These are phyloP conservation scores for Alternaria incomplexa DNA, from an alignment of 2,329 filamentous ascomycete genomes.

Conservation along the genomic window DNA sequence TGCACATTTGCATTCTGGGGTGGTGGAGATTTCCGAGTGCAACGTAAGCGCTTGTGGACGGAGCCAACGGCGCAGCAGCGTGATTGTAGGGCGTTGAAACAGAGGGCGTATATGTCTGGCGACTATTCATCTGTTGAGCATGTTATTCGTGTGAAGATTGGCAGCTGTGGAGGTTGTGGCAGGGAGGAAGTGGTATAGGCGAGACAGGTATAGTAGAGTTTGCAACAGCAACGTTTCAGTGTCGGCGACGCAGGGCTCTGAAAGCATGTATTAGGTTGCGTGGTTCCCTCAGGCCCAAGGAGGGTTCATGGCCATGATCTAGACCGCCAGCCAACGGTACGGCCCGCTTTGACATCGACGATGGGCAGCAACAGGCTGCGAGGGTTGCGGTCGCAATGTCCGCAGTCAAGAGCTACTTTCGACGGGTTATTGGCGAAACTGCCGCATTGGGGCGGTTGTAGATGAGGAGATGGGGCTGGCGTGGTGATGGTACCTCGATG, in stretches of 20 bases:
- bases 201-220: neutral
- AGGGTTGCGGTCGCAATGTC: constrained; percentile 7
- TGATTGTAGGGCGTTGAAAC: neutral
- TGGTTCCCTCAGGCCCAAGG: neutral
- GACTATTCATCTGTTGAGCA: neutral
- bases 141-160: neutral
- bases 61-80: neutral
- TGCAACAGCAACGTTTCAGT: neutral
- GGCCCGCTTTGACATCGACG: constrained; percentile 9
- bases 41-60: constrained; percentile 1
- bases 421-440: constrained; percentile 1
- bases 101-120: neutral
- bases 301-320: constrained; percentile 7
- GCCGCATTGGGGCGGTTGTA: constrained; percentile 3
- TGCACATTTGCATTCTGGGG: neutral
- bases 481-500: neutral
- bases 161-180: neutral
- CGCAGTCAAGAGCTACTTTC: constrained; percentile 4
- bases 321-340: constrained; percentile 12
- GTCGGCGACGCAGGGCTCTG: neutral
- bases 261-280: neutral
- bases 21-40: neutral
- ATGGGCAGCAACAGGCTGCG: constrained; percentile 8
- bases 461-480: neutral
- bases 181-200: neutral